Base-by-base conservation (phyloP, 352 stramenopile species). In the Pythium grandisporangium region DNA sequence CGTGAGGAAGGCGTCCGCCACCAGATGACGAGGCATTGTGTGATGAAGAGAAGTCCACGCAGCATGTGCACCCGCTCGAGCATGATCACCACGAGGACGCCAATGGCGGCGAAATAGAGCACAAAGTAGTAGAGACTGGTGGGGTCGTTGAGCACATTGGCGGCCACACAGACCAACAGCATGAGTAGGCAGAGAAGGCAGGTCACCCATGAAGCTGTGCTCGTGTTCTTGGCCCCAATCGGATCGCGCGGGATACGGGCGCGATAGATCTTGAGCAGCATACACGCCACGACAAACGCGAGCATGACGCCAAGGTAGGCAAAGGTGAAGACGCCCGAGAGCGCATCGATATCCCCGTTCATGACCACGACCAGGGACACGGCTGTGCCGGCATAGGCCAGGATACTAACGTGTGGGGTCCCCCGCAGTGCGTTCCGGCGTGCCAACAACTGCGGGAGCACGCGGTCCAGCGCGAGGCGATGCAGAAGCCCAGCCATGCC, bases 251-350 rank as follows among this genome's bases (percentile, higher is more conserved):
- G 82, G 32, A 96, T 85, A 17, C 70, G 58, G 19, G 75, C 61
- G 7, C 81, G 60, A 36, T 82, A 75, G 19, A 92, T 40, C 53
- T 95, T 95, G 22, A 96, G 67, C n/a, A 95, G 30, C 11, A 95
- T 51, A 45, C 78, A 91, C 25, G 72, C 84, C 11, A 74, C 55
- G 5, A 58, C 72, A 50, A 95, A 95, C 20, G 90, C 82, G 8
- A 58, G 49, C 55, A 96, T 67, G 6, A 95, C 76, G 5, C 55
- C 67, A 2, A 96, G 47, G 50, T 95, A 96, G 10, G 83, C 77
- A 21, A 92, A 83, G 3, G 72, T 82, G 45, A 95, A 95, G 5
- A 96, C 84, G 6, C 81, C 80, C 3, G 75, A 76, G 5, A 96
- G 60, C n/a, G 69, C 70, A 5, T 63, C 73, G 34, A 94, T 77